Conservation (phyloP, 2,329 filamentous ascomycete species). For the Geosmithia morbida region DNA sequence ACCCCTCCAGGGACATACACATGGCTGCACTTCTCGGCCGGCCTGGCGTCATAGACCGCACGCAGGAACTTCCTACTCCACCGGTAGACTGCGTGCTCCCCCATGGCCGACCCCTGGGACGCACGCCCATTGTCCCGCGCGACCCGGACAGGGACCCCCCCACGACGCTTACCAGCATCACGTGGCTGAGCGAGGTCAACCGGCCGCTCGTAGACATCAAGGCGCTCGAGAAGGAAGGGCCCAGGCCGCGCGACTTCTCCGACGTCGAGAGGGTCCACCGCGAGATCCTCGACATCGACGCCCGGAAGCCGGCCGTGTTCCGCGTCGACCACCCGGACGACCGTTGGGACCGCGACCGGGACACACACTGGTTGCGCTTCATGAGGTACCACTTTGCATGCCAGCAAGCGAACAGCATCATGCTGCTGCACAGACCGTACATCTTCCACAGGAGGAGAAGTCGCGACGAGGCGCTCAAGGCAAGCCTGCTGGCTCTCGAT, state of each 20-base stretch:
- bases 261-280: conserved; percentile 40
- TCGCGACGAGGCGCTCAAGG: conserved; percentile 38
- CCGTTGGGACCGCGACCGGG: conserved; percentile 36
- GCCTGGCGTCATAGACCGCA: conserved; percentile 39
- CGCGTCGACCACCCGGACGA: conserved; percentile 41
- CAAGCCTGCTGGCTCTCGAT: conserved; percentile 39
- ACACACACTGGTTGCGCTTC: conserved; percentile 35
- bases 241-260: conserved; percentile 36
- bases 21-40: conserved; percentile 38
- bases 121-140: conserved; percentile 31
- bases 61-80: conserved; percentile 27
- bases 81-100: conserved; percentile 39
- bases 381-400: conserved; percentile 32
- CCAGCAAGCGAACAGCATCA: conserved; percentile 35
- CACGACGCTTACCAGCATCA: conserved; percentile 36
- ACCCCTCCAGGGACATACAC: conserved; percentile 33
- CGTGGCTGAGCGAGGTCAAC: conserved; percentile 35
- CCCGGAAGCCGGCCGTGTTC: conserved; percentile 35
- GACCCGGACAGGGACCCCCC: conserved; percentile 33
- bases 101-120: conserved; percentile 21
- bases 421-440: conserved; percentile 47
- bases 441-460: conserved; percentile 41
- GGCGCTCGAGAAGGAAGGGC: conserved; percentile 39
- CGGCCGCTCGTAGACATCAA: conserved; percentile 36
- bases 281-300: conserved; percentile 30